Evolutionary conservation across 148 eudicot genomes (phyloP).

Genomic region (Agrostemma githago): DNA sequence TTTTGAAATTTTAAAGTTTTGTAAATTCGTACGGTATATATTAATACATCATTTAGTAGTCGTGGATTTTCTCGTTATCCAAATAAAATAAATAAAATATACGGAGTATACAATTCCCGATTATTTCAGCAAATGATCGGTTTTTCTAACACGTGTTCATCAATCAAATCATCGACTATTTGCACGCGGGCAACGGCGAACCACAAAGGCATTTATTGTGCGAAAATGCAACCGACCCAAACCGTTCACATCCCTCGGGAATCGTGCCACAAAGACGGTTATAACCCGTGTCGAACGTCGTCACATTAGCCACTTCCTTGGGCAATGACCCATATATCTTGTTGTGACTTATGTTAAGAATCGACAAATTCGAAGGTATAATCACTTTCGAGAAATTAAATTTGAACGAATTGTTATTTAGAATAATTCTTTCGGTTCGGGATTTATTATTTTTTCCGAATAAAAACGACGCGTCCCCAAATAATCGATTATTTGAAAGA

Average conservation of each 20-base stretch:
- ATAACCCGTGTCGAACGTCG: constrained; percentile 8
- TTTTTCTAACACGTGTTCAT: no score
- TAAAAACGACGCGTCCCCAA: constrained; percentile 7
- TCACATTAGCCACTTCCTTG: constrained; percentile 1
- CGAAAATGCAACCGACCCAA: neutral
- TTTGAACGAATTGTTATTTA: constrained; percentile 1
- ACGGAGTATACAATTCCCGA: neutral
- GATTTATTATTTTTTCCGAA: neutral
- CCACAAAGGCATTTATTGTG: constrained; percentile 17
- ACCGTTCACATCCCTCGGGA: neutral
- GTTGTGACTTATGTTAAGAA: constrained; percentile 16
- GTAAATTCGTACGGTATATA: no score
- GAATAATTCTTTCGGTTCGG: constrained; percentile 2
- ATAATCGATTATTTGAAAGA: neutral
- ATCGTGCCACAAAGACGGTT: constrained; percentile 11
- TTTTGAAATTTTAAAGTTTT: no score
- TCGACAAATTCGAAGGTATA: constrained; percentile 6
- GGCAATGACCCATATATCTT: constrained; percentile 15
- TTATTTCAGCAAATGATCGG: neutral
- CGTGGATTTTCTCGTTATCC: neutral
- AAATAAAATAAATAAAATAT: no score
- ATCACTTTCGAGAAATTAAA: constrained; percentile 9
- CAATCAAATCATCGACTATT: neutral
- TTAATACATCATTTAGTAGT: no score
- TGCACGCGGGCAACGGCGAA: constrained; percentile 7